Base-by-base conservation (phyloP, 202 grass and related monocot genomes). In the Digitaria exilis region DNA sequence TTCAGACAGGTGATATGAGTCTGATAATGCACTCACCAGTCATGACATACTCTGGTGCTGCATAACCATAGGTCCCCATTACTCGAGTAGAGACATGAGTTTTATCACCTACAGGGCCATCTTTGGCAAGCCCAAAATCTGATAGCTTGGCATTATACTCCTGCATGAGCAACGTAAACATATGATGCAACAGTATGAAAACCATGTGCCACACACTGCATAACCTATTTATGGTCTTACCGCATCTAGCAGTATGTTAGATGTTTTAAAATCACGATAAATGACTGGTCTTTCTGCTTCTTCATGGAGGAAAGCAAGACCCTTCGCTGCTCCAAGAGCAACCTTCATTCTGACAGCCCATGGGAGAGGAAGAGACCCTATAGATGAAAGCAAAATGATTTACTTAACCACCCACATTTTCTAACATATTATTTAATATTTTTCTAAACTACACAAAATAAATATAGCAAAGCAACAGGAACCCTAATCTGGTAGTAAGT, bases 181-280 rank as follows among this genome's bases (percentile, higher is more conserved):
- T 66, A 87, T 46, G 41, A 79, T 46, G 22, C 34, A 58, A 89
- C 12, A 72, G 30, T 44, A 49, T 76, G 69, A 9, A 15, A 79
- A 80, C 28, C 59, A 74, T 63, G 69, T 80, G 51, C 58, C 17
- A 63, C 17, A 77, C 18, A 80, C 41, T 87, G 30, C 46, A 70
- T 49, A 49, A 31, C 15, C 17, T 42, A 70, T 80, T 41, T 18
- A 86, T 59, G 16, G 15, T 74, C 89, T 77, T 81, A 94, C 92
- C 39, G 45, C 79, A 65, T 94, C 92, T 73, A 94, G 45, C 28
- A 94, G 71, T 86, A 94, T 87, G 84, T 94, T 94, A 54, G 92
- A 94, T 84, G 92, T 92, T 81, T 94, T 94, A 64, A 94, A 94
- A 83, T 94, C 92, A 28, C 92, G 92, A 86, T 94, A 94, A 83